phyloP scores from a whole-genome alignment of 495 filamentous ascomycete species.

The Cercophora sp. region DNA sequence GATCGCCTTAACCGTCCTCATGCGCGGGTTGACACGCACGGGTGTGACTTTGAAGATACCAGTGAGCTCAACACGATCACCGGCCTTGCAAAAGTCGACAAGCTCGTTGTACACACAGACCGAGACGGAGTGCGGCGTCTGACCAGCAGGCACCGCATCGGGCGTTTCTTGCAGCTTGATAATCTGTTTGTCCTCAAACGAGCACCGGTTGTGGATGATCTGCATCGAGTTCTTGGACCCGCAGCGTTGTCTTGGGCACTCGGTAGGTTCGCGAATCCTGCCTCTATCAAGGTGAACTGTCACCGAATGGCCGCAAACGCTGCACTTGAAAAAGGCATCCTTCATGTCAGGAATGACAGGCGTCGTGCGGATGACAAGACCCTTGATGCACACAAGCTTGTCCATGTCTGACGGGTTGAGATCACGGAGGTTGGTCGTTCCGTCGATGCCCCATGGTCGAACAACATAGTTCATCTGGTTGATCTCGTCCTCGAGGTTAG shows the following conservation, averaged over 20 bases:
- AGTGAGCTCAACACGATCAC: conserved; percentile 93
- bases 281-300: conserved; percentile 90
- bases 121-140: conserved; percentile 97
- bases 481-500: conserved; percentile 53
- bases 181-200: conserved; percentile 95
- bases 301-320: conserved; percentile 84
- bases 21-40: conserved; percentile 91
- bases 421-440: conserved; percentile 86
- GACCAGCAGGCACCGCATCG: conserved; percentile 87
- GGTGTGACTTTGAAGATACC: conserved; percentile 94
- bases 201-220: conserved; percentile 92
- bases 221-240: conserved; percentile 91
- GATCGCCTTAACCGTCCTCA: conserved; percentile 84
- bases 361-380: conserved; percentile 91
- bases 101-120: conserved; percentile 95
- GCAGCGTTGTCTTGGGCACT: conserved; percentile 82
- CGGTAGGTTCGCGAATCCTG: conserved; percentile 90
- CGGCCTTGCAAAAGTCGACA: conserved; percentile 95
- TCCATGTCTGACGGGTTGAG: conserved; percentile 95
- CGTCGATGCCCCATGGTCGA: conserved; percentile 83
- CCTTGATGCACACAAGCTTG: conserved; percentile 93
- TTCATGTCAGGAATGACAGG: conserved; percentile 99
- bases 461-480: conserved; percentile 75
- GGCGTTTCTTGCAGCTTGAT: conserved; percentile 99
- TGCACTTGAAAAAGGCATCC: conserved; percentile 87